Evolutionary conservation across 2,329 filamentous ascomycete genomes (phyloP).

Genomic region (Macrophomina pseudophaseolina): DNA sequence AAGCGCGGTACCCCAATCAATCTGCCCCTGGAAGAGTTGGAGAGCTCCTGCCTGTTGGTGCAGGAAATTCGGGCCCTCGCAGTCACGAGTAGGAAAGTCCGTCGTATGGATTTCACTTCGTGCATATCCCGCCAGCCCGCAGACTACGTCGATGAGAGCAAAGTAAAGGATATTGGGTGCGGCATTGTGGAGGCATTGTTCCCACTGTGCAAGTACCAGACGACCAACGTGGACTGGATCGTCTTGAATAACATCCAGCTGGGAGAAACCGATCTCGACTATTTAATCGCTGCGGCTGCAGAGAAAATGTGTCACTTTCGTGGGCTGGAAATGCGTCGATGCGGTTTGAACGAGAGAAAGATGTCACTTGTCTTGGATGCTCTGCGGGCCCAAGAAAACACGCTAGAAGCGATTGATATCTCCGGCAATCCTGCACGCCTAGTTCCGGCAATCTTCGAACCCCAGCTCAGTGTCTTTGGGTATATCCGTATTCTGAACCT

Average conservation of each 20-base stretch:
- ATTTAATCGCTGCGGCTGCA: slow-evolving; percentile 69
- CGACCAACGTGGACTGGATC: slow-evolving; percentile 75
- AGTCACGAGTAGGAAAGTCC: slow-evolving; percentile 66
- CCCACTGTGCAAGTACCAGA: slow-evolving; percentile 68
- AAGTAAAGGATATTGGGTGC: slow-evolving; percentile 66
- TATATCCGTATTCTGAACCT: slow-evolving; percentile 70
- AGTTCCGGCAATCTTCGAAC: slow-evolving; percentile 67
- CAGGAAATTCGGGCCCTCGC: slow-evolving; percentile 72
- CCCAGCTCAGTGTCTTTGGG: slow-evolving; percentile 69
- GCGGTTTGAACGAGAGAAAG: slow-evolving; percentile 63
- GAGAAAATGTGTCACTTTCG: slow-evolving; percentile 68
- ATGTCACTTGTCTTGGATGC: slow-evolving; percentile 68
- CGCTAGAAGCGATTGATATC: slow-evolving; percentile 69
- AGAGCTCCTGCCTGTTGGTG: slow-evolving; percentile 64
- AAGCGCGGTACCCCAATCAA: slow-evolving; percentile 61
- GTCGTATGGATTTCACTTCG: slow-evolving; percentile 69
- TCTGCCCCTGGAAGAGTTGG: slow-evolving; percentile 59
- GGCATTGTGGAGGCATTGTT: slow-evolving; percentile 73
- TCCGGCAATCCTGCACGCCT: slow-evolving; percentile 70
- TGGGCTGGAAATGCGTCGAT: slow-evolving; percentile 70
- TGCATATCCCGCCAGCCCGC: slow-evolving; percentile 62
- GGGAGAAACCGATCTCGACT: slow-evolving; percentile 73
- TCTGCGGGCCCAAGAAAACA: slow-evolving; percentile 67
- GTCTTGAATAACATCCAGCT: slow-evolving; percentile 70
- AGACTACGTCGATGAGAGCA: slow-evolving; percentile 48